phyloP scores from a whole-genome alignment of 345 rosid genomes.

The Barbarea vulgaris region DNA sequence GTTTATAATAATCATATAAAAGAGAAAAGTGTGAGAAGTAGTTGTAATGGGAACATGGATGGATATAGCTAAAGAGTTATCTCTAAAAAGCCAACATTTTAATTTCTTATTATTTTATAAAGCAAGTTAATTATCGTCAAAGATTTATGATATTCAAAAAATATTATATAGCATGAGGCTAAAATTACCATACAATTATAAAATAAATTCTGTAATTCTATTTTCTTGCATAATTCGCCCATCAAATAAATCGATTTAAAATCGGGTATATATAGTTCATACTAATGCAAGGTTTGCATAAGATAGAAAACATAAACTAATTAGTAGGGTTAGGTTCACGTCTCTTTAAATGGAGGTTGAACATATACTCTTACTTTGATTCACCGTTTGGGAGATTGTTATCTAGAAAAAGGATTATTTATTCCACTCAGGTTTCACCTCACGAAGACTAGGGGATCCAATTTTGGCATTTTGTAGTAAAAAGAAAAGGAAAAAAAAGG shows the following conservation, averaged over 20 bases:
- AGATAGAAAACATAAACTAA: not conserved
- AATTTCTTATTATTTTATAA: not conserved
- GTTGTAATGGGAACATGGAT: slow-evolving; percentile 36
- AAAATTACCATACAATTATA: not conserved
- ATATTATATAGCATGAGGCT: not conserved
- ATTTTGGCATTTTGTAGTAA: not conserved
- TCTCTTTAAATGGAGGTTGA: not conserved
- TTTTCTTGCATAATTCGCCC: not conserved
- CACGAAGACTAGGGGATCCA: not conserved
- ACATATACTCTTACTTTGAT: not conserved
- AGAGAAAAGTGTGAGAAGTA: slow-evolving; percentile 29
- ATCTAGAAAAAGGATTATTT: not conserved
- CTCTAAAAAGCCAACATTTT: not conserved
- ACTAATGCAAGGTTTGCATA: not conserved
- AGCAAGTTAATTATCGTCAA: not conserved
- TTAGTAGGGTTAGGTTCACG: not conserved
- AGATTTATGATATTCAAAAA: not conserved
- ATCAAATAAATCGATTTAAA: not conserved
- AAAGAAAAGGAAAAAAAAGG: too few species aligned
- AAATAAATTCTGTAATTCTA: not conserved
- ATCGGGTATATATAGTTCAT: not conserved
- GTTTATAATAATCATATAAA: not conserved
- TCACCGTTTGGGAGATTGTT: not conserved
- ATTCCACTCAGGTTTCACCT: not conserved
- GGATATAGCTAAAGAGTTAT: not conserved